phyloP scores from a whole-genome alignment of 2,329 filamentous ascomycete species.

The Seiridium unicorne region DNA sequence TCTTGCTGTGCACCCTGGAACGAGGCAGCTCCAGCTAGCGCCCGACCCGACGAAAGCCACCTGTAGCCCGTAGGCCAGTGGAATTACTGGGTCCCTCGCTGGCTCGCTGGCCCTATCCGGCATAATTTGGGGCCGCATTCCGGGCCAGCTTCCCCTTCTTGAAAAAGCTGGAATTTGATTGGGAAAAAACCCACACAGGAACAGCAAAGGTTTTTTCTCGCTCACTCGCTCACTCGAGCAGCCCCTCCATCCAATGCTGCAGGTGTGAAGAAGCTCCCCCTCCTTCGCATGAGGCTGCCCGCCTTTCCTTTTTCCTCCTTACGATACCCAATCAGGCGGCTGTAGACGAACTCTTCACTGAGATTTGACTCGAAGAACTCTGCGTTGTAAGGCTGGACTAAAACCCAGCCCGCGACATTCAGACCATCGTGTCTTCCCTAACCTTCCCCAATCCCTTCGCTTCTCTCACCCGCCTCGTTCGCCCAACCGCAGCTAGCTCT shows the following conservation, averaged over 20 bases:
- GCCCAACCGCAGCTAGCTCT: slow-evolving; percentile 65
- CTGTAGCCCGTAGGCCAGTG: not conserved
- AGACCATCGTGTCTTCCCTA: slow-evolving; percentile 41
- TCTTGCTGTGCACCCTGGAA: not conserved
- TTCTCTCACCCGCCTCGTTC: slow-evolving; percentile 51
- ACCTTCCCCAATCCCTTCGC: slow-evolving; percentile 43
- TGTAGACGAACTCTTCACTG: slow-evolving; percentile 9
- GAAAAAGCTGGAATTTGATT: slow-evolving; percentile 4
- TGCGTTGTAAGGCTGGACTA: slow-evolving; percentile 16
- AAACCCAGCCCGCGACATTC: slow-evolving; percentile 32
- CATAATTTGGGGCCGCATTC: slow-evolving; percentile 4
- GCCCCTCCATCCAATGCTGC: slow-evolving; percentile 7
- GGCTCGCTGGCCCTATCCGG: not conserved
- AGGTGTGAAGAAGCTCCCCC: slow-evolving; percentile 1
- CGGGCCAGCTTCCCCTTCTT: not conserved
- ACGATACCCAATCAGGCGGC: slow-evolving; percentile 17
- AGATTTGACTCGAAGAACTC: slow-evolving; percentile 10
- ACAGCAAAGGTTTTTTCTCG: slow-evolving; percentile 9
- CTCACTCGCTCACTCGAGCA: slow-evolving; percentile 1
- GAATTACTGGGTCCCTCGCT: no score
- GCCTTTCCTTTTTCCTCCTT: slow-evolving; percentile 6
- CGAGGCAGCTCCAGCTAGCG: no score
- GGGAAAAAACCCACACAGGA: slow-evolving; percentile 4
- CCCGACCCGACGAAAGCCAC: not conserved
- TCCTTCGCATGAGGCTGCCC: slow-evolving; percentile 8